A percentile compares a stretch with the other conserved stretches of the same genome.
Conservation (phyloP, 169 alveolate species). For the Plasmodium vivax region DNA sequence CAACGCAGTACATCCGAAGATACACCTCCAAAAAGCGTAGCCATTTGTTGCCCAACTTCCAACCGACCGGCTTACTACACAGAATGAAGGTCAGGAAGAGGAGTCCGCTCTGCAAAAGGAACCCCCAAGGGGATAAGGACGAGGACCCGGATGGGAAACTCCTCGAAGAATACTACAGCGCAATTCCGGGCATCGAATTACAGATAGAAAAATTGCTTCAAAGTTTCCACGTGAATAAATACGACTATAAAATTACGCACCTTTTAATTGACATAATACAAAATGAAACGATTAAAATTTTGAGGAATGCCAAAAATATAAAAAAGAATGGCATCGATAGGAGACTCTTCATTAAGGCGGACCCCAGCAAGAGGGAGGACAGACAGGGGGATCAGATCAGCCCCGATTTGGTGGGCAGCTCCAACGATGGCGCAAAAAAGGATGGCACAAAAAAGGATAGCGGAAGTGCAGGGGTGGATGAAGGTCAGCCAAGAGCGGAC, state of each 20-base stretch:
- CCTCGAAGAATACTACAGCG: conserved; percentile 1
- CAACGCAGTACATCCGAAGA: background rate
- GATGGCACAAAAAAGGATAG: background rate
- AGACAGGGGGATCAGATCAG: background rate
- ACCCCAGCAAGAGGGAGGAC: background rate
- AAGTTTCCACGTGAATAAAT: conserved; percentile 40
- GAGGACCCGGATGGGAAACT: background rate
- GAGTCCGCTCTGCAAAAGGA: background rate
- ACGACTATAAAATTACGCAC: conserved; percentile 68
- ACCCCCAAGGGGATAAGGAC: background rate
- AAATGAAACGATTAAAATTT: conserved; percentile 57
- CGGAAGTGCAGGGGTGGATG: background rate
- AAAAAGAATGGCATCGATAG: background rate
- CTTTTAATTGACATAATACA: conserved; percentile 70
- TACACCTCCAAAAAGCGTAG: background rate
- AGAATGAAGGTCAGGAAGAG: conserved; percentile 42
- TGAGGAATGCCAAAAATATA: conserved; percentile 42
- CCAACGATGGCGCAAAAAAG: background rate
- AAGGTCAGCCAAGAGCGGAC: background rate
- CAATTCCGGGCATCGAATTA: conserved; percentile 47
- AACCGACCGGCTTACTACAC: background rate
- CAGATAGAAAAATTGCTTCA: conserved; percentile 66
- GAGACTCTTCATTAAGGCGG: background rate
- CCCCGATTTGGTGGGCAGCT: background rate
- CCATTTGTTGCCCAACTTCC: background rate